Evolutionary conservation across 2,329 filamentous ascomycete genomes (phyloP), one percentile per base, ranked within the genome.

Genomic region (Madurella fahalii): DNA sequence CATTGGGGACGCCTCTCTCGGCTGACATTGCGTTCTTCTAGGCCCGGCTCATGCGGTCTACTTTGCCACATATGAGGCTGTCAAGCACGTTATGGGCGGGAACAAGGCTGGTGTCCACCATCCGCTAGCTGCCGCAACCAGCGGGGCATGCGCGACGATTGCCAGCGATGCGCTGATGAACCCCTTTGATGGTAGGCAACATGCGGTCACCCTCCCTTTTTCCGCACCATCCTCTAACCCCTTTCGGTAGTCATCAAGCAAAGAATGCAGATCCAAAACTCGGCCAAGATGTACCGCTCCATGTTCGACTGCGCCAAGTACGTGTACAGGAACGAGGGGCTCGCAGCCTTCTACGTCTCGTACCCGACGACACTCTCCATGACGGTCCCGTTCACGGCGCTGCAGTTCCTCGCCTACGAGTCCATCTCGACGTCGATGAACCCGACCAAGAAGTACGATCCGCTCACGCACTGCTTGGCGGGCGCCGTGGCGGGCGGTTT

Each of bases 81-180:
- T 97, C 59, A 99, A 99, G 78, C 92, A 99, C 67, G 75, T 92
- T 43, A 94, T 96, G 77, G 94, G 94, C 55, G 94, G 93, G 46
- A 97, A 97, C 69, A 84, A 87, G 68, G 85, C 80, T 56, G 90
- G 90, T 57, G 86, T 87, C 51, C 93, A 99, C 69, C 93, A 99
- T 69, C 93, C 93, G 31, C 76, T 97, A 52, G 94, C 94, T 72
- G 92, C 93, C 68, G 94, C 90, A 58, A 87, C 90, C 59, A 96
- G 91, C 69, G 94, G 94, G 73, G 93, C 94, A 57, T 89, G 89
- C 65, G 94, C 94, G 61, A 97, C 94, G 8, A 96, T 97, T 70
- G 90, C 93, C 37, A 96, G 92, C 71, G 94, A 99, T 77, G 94
- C 94, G 52, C 84, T 99, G 62, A 99, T 99, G 94, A 99, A 97